These are phyloP conservation scores for Kandelia obovata DNA, from an alignment of 345 rosid genomes.

Conservation along the genomic window DNA sequence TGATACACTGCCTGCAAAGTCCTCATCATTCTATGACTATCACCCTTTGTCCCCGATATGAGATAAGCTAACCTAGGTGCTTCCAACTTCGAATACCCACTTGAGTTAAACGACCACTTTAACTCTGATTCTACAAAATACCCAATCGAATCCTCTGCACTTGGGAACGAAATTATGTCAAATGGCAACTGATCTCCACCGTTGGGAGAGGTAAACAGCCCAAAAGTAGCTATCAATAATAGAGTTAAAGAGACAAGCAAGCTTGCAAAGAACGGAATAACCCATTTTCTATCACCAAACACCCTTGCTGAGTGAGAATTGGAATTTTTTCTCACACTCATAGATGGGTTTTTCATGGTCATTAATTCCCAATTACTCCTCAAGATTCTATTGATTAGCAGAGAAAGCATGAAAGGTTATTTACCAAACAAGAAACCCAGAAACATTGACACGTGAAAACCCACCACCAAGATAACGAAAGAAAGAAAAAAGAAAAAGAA, in stretches of 20 bases:
- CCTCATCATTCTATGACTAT: conserved; percentile 87
- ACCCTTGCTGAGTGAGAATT: conserved; percentile 58
- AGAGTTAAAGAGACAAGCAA: conserved; percentile 64
- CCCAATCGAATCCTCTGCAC: conserved; percentile 47
- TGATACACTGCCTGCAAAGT: conserved; percentile 91
- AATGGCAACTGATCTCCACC: conserved; percentile 48
- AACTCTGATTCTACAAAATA: conserved; percentile 73
- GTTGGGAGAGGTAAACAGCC: conserved; percentile 38
- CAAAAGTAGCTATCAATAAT: conserved; percentile 42
- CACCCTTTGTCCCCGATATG: conserved; percentile 92
- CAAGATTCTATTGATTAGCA: neutral
- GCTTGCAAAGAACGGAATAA: conserved; percentile 73
- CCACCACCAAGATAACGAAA: neutral
- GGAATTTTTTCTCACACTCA: conserved; percentile 53
- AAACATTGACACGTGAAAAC: neutral
- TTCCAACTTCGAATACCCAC: conserved; percentile 25
- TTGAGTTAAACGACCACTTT: conserved; percentile 31
- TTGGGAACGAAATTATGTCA: conserved; percentile 42
- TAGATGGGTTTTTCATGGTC: conserved; percentile 19
- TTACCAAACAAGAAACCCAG: neutral
- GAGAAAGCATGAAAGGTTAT: neutral
- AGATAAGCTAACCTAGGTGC: conserved; percentile 85
- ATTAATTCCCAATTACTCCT: conserved; percentile 6
- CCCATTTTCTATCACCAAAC: conserved; percentile 78
- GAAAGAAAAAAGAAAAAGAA: conserved; percentile 14